Evolutionary conservation across 2,329 filamentous ascomycete genomes (phyloP), one percentile per base, ranked within the genome.

Genomic region (Paraphaeosphaeria minitans): DNA sequence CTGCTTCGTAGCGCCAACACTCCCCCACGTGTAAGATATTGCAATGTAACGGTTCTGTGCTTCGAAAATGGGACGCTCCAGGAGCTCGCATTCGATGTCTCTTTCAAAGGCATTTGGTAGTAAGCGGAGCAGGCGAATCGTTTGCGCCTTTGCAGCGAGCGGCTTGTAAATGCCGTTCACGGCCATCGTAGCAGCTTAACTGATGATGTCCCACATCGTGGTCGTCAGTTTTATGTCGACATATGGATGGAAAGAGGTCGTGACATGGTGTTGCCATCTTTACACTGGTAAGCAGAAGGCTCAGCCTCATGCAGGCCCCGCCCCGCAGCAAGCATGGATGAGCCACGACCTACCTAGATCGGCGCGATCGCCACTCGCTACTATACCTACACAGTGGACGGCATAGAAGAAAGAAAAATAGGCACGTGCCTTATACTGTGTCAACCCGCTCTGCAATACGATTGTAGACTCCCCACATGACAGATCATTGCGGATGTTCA

Each of bases 11-110:
- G 53, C 53, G 4, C 58, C 49, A 39, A 52, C 27, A n/a, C 45
- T 27, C 8, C 60, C 62, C 60, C 60, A 65, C 2, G 54, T 63
- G 43, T 65, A 65, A 16, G 64, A 66, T 7, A 66, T 60, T 12
- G 62, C 54, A 19, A 58, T 48, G 14, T 65, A 61, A 12, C 52
- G 53, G 13, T 61, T 41, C 48, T 54, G 54, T 3, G 53, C 58
- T 19, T 55, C 43, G 2, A 45, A 48, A 31, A 65, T 58, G 12
- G 62, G 39, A n/a, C 39, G 37, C 21, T 41, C 45, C 24, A 42
- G n/a, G 29, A 65, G 62, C 50, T 55, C 31, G 27, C 42, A 42
- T 29, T 55, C 16, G 29, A 66, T 57, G 21, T 58, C 56, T 14
- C 58, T 52, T 2, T 55, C 29, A 46, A 58, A 59, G 35, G 35